Conservation (phyloP, 2,329 filamentous ascomycete species). For the Botrytis fabae region DNA sequence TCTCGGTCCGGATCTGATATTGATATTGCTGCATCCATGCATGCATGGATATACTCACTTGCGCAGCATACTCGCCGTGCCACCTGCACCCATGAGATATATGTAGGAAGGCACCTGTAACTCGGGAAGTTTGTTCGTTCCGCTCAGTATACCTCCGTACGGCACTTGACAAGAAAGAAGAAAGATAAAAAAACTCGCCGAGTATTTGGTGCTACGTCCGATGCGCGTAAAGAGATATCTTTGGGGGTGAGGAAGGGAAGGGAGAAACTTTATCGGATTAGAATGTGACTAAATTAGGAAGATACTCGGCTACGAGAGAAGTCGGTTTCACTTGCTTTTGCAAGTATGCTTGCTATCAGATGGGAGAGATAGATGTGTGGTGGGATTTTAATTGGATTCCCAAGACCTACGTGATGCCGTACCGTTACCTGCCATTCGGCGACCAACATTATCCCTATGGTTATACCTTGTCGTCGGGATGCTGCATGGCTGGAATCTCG, state of each 20-base stretch:
- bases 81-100: not conserved
- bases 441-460: slow-evolving; percentile 19
- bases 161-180: slow-evolving; percentile 12
- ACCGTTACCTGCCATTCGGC: slow-evolving; percentile 20
- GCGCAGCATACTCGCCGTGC: slow-evolving; percentile 16
- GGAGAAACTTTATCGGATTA: not conserved
- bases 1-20: slow-evolving; percentile 23
- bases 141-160: slow-evolving; percentile 19
- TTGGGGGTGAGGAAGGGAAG: no score
- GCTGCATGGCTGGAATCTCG: slow-evolving; percentile 16
- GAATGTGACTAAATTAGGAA: not conserved
- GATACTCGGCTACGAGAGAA: not conserved
- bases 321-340: not conserved
- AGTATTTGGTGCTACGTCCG: slow-evolving; percentile 5
- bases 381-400: not conserved
- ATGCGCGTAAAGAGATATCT: not conserved
- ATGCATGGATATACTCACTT: slow-evolving; percentile 12
- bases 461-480: slow-evolving; percentile 11
- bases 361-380: not conserved
- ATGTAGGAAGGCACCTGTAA: slow-evolving; percentile 14
- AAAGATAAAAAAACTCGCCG: slow-evolving; percentile 1
- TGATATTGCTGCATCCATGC: slow-evolving; percentile 15
- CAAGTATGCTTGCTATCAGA: slow-evolving; percentile 8
- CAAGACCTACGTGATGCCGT: slow-evolving; percentile 7
- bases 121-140: slow-evolving; percentile 20